Evolutionary conservation across 116 monocot genomes (phyloP).

Genomic region (Phalaenopsis hybrid): DNA sequence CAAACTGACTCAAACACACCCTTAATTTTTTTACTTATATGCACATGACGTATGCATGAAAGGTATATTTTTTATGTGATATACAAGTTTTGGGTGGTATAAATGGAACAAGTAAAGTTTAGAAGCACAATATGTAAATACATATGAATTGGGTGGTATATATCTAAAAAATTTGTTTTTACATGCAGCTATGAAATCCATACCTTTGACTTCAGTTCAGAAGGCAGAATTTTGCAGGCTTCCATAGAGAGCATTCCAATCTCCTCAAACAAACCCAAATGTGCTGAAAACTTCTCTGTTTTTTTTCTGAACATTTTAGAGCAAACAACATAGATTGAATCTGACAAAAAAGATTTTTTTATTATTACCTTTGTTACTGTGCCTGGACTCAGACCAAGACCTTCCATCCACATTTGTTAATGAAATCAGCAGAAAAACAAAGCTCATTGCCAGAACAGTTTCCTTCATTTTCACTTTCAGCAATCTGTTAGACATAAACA

Average conservation of each 20-base stretch:
- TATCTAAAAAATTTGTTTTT: no score
- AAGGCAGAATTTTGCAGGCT: conserved; percentile 26
- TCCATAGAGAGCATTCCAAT: conserved; percentile 16
- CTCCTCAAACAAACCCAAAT: conserved; percentile 20
- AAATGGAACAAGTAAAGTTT: no score
- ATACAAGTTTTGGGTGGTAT: no score
- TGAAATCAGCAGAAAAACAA: conserved; percentile 10
- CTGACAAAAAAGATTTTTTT: not conserved
- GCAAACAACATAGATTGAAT: not conserved
- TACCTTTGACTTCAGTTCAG: conserved; percentile 34
- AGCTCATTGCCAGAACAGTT: conserved; percentile 1
- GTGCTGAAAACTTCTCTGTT: conserved; percentile 10
- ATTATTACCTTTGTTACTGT: conserved; percentile 8
- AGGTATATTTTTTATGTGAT: no score
- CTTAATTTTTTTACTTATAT: no score
- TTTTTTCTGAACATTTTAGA: conserved; percentile 8
- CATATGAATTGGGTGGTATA: no score
- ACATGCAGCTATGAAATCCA: not conserved
- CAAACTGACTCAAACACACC: no score
- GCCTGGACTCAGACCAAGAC: not conserved
- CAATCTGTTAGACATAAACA: no score
- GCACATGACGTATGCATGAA: no score
- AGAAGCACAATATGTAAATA: no score
- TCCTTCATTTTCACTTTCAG: not conserved
- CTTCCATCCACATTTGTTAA: conserved; percentile 5